These are phyloP conservation scores for Berkeleyomyces basicola DNA, from an alignment of 2,329 filamentous ascomycete genomes.

Conservation along the genomic window DNA sequence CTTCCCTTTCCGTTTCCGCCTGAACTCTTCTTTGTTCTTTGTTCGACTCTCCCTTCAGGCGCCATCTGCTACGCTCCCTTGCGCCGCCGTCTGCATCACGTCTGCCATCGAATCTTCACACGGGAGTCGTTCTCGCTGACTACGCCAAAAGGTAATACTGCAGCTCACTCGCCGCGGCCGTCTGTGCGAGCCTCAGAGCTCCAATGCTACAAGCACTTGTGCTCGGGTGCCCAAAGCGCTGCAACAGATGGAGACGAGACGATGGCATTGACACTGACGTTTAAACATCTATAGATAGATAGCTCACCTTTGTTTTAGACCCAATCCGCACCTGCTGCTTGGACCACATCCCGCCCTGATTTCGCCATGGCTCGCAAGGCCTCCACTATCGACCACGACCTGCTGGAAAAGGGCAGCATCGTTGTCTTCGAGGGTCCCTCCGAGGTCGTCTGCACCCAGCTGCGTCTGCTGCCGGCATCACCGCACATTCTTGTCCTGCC, in stretches of 20 bases:
- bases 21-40: background rate
- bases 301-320: background rate
- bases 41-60: background rate
- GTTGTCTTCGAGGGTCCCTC: constrained; percentile 43
- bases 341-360: constrained; percentile 17
- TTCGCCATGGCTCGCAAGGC: constrained; percentile 32
- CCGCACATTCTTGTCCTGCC: constrained; percentile 42
- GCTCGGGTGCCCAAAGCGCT: background rate
- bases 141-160: background rate
- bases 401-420: constrained; percentile 29
- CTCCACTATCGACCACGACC: constrained; percentile 5
- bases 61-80: background rate
- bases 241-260: background rate
- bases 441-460: constrained; percentile 39
- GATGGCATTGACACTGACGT: background rate
- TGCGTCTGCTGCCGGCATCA: constrained; percentile 42
- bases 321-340: background rate
- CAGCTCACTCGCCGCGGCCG: background rate
- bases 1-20: background rate
- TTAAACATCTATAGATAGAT: background rate
- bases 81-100: background rate
- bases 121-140: background rate
- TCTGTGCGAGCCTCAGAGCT: background rate
- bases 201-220: background rate
- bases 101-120: background rate